Evolutionary conservation across 257 asterid genomes (phyloP), one percentile per base, ranked within the genome.

Genomic region (Catharanthus roseus): DNA sequence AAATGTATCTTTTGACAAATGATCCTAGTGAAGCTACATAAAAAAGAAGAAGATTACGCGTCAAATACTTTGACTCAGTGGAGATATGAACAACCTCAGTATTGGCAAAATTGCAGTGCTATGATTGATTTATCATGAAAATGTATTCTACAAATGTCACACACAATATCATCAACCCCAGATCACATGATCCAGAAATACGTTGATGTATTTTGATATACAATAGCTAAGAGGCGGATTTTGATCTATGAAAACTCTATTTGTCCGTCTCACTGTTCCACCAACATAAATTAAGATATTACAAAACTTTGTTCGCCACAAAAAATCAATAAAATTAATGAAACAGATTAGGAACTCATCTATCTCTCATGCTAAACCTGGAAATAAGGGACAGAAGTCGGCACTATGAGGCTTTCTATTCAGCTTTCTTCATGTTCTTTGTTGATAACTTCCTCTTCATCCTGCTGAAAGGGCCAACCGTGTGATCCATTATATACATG

Each of bases 391-490:
- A 38, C 5, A 65, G 39, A 49, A 72, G 6, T 16, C 4, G n/a
- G 67, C 33, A 23, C 15, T n/a, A n/a, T n/a, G n/a, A n/a, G n/a
- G n/a, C n/a, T n/a, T 33, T 50, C 84, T 89, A 89, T 38, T 85
- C 89, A 8, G 85, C 72, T 80, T 89, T 91, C 24, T 82, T 83
- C 55, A 33, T 31, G 31, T 73, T 62, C 81, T 76, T 85, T 0
- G 74, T 65, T 0, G 96, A 78, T 63, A 82, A 3, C n/a, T n/a
- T 84, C 72, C 99, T 93, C 91, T 93, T 93, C 90, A 93, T 86
- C 77, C 99, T 79, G 87, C 96, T 91, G 73, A 78, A 93, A 3
- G 97, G 99, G 44, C 99, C 97, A 0, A 93, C 85, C 0, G 96
- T 86, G 65, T 86, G 51, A 62, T 89, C 97, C 91, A 79, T 86